Base-by-base conservation (phyloP, 139 green algal genomes). In the Picochlorum costavermella region DNA sequence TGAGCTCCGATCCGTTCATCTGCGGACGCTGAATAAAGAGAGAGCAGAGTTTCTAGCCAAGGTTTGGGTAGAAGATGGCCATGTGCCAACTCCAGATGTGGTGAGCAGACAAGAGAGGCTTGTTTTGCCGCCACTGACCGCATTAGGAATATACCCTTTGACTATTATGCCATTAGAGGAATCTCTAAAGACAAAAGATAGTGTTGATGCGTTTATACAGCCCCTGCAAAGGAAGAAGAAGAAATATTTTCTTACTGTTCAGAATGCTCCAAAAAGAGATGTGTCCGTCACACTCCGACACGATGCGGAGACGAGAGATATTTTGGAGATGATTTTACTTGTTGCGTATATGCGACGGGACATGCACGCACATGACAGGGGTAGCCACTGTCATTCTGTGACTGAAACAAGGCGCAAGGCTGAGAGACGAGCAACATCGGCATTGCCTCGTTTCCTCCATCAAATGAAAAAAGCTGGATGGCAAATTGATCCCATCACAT, bases 11-110 rank as follows among this genome's bases (percentile, higher is more conserved):
- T 74, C 84, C 12, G 81, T 96, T 48, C 84, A 94, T 66, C 80
- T 96, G 63, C 70, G 81, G 3, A 90, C 75, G 9, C 75, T 96
- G 20, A 96, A 96, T 67, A 79, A 84, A 44, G 86, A 92, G 80
- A 72, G 89, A 0, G 81, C 79, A 9, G 87, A 95, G 73, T 84
- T 95, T 65, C 69, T 91, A 20, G 81, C 83, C 0, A 70, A 84
- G 63, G 28, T 57, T 10, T 96, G 83, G 83, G 60, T 94, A 26
- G n/a, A 60, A 2, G 44, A 50, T 16, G 71, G 79, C 13, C 11
- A 30, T 53, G 72, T 84, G 31, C 74, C 78, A 5, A 57, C 55
- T 3, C 64, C 73, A 11, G 49, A 57, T 9, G 56, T 85, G 73
- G 85, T 88, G 50, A 81, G 73, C 70, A 30, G 59, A 5, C 33